phyloP scores from a whole-genome alignment of 306 rosid species.

The Mimosa pudica region DNA sequence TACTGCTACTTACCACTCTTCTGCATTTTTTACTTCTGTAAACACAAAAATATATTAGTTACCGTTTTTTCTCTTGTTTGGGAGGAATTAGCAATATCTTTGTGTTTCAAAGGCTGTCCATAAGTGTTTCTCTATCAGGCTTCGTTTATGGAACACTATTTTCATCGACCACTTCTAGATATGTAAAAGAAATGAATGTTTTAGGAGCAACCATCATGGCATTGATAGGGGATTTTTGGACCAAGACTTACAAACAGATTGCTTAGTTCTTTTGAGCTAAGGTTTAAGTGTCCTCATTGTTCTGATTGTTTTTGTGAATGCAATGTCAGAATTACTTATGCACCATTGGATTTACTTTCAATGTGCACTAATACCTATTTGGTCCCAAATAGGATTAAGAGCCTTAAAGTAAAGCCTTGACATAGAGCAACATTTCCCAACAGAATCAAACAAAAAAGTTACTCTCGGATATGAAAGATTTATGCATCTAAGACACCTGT shows the following conservation, averaged over 20 bases:
- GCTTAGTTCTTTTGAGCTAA: not conserved
- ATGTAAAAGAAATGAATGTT: not conserved
- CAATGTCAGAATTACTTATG: not conserved
- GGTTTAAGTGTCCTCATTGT: not conserved
- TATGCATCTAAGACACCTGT: conserved; percentile 6
- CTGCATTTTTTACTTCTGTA: not conserved
- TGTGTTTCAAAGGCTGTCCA: not conserved
- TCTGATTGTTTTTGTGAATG: not conserved
- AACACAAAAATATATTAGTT: not conserved
- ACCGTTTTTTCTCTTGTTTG: not conserved
- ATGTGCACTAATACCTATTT: not conserved
- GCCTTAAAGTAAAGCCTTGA: conserved; percentile 5
- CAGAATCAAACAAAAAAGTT: not conserved
- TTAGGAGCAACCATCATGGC: not conserved
- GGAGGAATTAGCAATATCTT: not conserved
- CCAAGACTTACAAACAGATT: not conserved
- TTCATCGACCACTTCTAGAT: not conserved
- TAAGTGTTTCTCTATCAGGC: not conserved
- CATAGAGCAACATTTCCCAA: not conserved
- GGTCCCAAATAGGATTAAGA: not conserved
- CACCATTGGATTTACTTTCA: not conserved
- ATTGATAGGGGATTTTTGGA: not conserved
- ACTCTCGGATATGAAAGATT: not conserved
- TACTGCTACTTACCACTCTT: too few species aligned
- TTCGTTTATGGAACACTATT: not conserved